phyloP scores from a whole-genome alignment of 345 rosid species.

The Raphanus sativus region DNA sequence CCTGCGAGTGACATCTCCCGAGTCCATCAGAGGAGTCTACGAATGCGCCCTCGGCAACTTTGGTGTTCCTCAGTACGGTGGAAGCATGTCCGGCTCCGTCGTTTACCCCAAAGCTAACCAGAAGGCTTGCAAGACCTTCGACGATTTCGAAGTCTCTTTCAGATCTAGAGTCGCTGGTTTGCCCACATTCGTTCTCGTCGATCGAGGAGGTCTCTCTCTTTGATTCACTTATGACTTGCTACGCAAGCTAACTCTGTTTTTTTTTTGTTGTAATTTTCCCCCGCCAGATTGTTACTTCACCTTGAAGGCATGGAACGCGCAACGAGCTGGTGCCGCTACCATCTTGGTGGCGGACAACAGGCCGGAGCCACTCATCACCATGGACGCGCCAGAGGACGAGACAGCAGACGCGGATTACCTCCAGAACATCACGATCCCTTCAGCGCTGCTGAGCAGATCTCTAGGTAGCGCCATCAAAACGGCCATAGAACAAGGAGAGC shows the following conservation, averaged over 20 bases:
- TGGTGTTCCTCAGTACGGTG: slow-evolving; percentile 97
- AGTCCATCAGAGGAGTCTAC: slow-evolving; percentile 72
- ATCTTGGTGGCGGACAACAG: slow-evolving; percentile 87
- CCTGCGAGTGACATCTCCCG: slow-evolving; percentile 65
- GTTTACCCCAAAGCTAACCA: slow-evolving; percentile 69
- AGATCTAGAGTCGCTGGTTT: slow-evolving; percentile 65
- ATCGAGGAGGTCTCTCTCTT: slow-evolving; percentile 77
- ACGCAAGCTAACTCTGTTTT: not conserved
- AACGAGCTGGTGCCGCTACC: slow-evolving; percentile 91
- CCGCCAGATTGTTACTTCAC: slow-evolving; percentile 90
- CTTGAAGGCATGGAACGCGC: slow-evolving; percentile 95
- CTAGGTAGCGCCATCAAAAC: slow-evolving; percentile 73
- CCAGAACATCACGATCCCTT: slow-evolving; percentile 92
- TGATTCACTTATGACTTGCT: not conserved
- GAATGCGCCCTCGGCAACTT: slow-evolving; percentile 96
- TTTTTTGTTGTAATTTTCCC: not conserved
- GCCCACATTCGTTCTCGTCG: slow-evolving; percentile 75
- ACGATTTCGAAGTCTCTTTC: slow-evolving; percentile 58
- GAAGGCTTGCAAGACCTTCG: slow-evolving; percentile 71
- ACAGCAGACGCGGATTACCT: slow-evolving; percentile 63
- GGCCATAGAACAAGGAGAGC: slow-evolving; percentile 40
- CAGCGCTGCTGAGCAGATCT: slow-evolving; percentile 78
- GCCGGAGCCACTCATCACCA: slow-evolving; percentile 83
- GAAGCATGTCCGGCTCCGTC: slow-evolving; percentile 92
- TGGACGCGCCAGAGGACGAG: slow-evolving; percentile 89